Base-by-base conservation (phyloP, 192 early-diverging fungal genomes). In the Allomyces macrogynus region DNA sequence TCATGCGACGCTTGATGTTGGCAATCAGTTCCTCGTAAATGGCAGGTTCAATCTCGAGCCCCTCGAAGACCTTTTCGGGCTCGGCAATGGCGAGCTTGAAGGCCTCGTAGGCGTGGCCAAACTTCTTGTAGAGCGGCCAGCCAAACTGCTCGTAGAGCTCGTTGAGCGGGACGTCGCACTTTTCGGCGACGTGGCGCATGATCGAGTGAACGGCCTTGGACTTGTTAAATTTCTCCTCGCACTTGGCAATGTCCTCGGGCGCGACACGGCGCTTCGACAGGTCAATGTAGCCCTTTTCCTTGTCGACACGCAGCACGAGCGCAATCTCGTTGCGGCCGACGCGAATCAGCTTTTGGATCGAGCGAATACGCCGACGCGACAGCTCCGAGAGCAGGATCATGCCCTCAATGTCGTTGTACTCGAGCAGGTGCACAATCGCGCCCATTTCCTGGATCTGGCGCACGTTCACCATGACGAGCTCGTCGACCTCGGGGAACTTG, bases 221-320 rank as follows among this genome's bases (percentile, higher is more conserved):
- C 75, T 93, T 95, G 71, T 87, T 86, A 81, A 83, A 96, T 71
- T 86, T 86, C 67, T 96, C 93, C 70, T 93, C 88, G 75, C 92
- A 95, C 72, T 88, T 84, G 43, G 78, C 78, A 22, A 89, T 81
- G 67, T 99, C 93, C 70, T 94, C 93, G 12, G 87, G 80, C 18
- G 84, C 83, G 49, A 93, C 91, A 67, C 89, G 81, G 72, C 91
- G 85, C 83, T 99, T 99, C 9, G 92, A 93, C 71, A 99, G 73
- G 76, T 99, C 95, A 74, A 99, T 99, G 77, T 99, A 99, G 26
- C 93, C 91, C 75, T 96, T 99, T 73, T 94, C 93, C 77, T 89
- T 87, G 77, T 99, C 95, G 9, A 99, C 93, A 68, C 93, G 78
- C 69, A 92, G 80, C 4, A 96, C 93, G 23, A 91, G 86, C 24